phyloP scores from a whole-genome alignment of 768 basidiomycete species.

The Exsudoporus frostii region DNA sequence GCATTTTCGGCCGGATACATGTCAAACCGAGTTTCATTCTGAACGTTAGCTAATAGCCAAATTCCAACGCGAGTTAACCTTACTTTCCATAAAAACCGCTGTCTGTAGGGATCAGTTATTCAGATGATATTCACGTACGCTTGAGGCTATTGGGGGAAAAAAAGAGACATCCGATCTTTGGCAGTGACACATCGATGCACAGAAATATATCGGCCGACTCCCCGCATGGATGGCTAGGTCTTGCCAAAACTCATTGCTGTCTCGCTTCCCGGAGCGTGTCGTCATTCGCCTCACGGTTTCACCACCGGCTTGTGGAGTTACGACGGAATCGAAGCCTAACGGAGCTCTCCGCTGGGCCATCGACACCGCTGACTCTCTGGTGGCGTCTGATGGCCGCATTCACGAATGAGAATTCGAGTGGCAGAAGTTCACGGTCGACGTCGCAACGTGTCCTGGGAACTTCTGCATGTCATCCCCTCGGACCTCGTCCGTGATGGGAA shows the following conservation, averaged over 20 bases:
- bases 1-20: neutral
- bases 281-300: neutral
- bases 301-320: neutral
- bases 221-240: neutral
- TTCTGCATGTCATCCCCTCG: constrained; percentile 2
- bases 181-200: neutral
- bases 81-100: neutral
- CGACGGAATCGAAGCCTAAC: neutral
- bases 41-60: neutral
- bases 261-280: neutral
- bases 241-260: neutral
- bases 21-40: neutral
- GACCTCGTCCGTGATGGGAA: neutral
- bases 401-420: constrained; percentile 1
- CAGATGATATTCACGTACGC: neutral
- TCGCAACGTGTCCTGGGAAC: neutral
- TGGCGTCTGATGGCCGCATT: constrained; percentile 5
- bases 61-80: neutral
- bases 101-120: neutral
- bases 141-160: neutral
- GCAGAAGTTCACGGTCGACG: neutral
- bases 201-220: too few species aligned
- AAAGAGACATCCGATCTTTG: neutral
- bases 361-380: neutral
- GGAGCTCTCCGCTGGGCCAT: neutral